Base-by-base conservation (phyloP, 345 rosid genomes). In the Rhodamnia rubescens region DNA sequence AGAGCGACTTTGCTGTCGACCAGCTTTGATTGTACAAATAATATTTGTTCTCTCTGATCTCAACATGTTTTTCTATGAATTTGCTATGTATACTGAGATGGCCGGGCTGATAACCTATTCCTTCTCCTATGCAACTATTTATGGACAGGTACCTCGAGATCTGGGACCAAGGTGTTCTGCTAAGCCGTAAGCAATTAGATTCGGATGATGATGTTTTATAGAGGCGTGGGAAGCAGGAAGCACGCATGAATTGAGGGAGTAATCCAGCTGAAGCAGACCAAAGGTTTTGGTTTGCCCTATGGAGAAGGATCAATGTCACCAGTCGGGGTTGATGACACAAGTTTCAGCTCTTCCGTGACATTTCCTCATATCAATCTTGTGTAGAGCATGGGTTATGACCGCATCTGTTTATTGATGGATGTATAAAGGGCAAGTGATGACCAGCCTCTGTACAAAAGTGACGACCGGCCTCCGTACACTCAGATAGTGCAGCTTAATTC, bases 91-190 rank as follows among this genome's bases (percentile, higher is more conserved):
- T 84, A 18, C 42, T 2, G 44, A 53, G 26, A 29, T 64, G 78
- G 61, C 36, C 24, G 27, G 20, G 74, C 27, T 24, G 8, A 27
- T 55, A 81, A 82, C 81, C 58, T 82, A 83, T 29, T 64, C 32
- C 64, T 36, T 50, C 59, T 58, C 42, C 24, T 29, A 26, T 20
- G 49, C 15, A 47, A 32, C 55, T 64, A n/a, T 53, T 44, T 82
- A 47, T 36, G 56, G 29, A 50, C 90, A 94, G 98, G 91, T 93
- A 85, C 85, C 55, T 92, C 32, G 99, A 95, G 92, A 92, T 88
- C 50, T 96, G 99, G 99, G 91, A 96, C 12, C 92, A 90, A 42
- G 99, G 99, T 81, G 85, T 94, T 90, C 95, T 93, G 69, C 51
- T 89, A 42, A 88, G 87, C 90, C 88, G 93, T 57, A 88, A 93